These are phyloP conservation scores for Leccinum variabile DNA, from an alignment of 1,284 basidiomycete genomes.

Conservation along the genomic window DNA sequence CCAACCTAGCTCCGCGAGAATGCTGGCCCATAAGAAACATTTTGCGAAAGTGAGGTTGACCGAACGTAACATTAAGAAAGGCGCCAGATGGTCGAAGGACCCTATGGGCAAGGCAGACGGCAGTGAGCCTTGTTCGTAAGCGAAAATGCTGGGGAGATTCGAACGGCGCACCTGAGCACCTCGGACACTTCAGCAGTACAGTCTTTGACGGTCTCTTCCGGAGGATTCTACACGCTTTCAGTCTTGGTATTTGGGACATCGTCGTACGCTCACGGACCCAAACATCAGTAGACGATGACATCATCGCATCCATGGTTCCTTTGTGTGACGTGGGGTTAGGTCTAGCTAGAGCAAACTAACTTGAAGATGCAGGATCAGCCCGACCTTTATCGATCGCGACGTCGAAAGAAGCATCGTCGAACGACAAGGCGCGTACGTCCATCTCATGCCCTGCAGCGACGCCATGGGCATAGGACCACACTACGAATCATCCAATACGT, in stretches of 20 bases:
- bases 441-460: constrained; percentile 74
- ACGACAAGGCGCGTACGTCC: constrained; percentile 78
- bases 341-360: background rate
- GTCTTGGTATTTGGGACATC: background rate
- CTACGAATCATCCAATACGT: constrained; percentile 23
- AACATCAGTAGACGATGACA: constrained; percentile 84
- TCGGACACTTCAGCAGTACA: constrained; percentile 84
- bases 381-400: constrained; percentile 88
- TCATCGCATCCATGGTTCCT: constrained; percentile 94
- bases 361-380: background rate
- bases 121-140: background rate
- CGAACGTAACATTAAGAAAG: constrained; percentile 88
- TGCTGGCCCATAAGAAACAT: constrained; percentile 55
- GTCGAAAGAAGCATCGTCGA: constrained; percentile 72
- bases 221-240: constrained; percentile 63
- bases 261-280: constrained; percentile 60
- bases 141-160: background rate
- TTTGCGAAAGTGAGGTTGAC: constrained; percentile 87
- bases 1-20: constrained; percentile 52
- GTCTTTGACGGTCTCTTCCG: constrained; percentile 70
- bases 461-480: background rate
- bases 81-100: constrained; percentile 63
- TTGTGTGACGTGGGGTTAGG: background rate
- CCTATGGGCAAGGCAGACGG: constrained; percentile 37
- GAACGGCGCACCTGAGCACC: constrained; percentile 61